Percentiles rank a stretch among this genome's conserved stretches.
phyloP scores from a whole-genome alignment of 805 yeast species.

The Myxozyma monticola region DNA sequence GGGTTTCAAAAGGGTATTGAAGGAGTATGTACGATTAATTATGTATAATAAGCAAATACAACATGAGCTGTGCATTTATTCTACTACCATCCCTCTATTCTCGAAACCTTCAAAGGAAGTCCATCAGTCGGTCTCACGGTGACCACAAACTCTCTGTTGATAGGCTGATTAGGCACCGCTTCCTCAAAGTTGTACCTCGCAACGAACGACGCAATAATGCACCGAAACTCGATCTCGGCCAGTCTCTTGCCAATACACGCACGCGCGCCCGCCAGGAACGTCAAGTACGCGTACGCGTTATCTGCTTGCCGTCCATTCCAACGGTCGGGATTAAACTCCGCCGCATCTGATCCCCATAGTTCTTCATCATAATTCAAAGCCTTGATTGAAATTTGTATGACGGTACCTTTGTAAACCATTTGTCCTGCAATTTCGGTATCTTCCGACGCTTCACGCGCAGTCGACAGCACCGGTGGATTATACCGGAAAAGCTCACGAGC shows the following conservation, averaged over 20 bases:
- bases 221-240: constrained; percentile 22
- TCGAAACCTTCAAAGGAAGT: constrained; percentile 18
- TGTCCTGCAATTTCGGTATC: constrained; percentile 3
- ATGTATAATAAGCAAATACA: too few species aligned
- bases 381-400: constrained; percentile 1
- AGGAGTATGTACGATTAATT: too few species aligned
- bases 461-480: constrained; percentile 15
- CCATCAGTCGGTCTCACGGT: constrained; percentile 18
- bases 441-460: constrained; percentile 8
- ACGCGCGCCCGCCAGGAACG: constrained; percentile 21
- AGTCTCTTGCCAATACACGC: constrained; percentile 20
- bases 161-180: constrained; percentile 10
- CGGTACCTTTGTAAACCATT: constrained; percentile 15
- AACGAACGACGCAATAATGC: constrained; percentile 10
- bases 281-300: constrained; percentile 13
- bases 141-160: constrained; percentile 5
- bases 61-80: too few species aligned
- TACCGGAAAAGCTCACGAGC: constrained; percentile 14
- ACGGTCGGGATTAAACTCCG: constrained; percentile 19
- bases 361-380: constrained; percentile 6
- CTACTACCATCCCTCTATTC: too few species aligned
- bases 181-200: constrained; percentile 16
- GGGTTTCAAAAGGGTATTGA: too few species aligned
- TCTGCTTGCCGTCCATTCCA: constrained; percentile 25
- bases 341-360: constrained; percentile 22